Evolutionary conservation across 192 early-diverging fungal species (phyloP).

Genomic region (Backusella circina): DNA sequence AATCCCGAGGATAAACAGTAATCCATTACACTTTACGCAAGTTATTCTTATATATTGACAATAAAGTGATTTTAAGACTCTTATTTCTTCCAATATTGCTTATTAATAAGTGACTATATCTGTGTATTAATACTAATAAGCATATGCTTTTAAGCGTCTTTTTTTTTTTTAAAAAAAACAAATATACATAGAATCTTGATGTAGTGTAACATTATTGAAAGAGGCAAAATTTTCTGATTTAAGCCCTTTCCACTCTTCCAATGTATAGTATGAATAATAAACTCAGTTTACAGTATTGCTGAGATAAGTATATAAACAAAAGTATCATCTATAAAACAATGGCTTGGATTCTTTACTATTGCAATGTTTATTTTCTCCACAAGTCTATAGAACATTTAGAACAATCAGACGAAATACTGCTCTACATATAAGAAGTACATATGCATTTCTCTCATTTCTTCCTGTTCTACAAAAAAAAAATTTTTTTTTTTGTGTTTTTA

Average conservation of each 20-base stretch:
- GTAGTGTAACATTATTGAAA: slow-evolving; percentile 1
- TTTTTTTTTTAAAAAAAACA: too few species aligned
- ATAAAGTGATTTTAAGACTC: too few species aligned
- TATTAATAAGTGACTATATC: too few species aligned
- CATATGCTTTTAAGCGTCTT: too few species aligned
- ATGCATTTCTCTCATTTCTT: not conserved
- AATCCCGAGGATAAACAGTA: too few species aligned
- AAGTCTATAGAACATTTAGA: not conserved
- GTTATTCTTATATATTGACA: too few species aligned
- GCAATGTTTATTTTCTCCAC: not conserved
- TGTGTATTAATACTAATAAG: too few species aligned
- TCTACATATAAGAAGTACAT: not conserved
- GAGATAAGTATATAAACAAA: not conserved
- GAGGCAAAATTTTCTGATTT: not conserved
- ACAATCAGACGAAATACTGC: not conserved
- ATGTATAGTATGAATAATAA: not conserved
- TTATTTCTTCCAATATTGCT: too few species aligned
- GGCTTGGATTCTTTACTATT: not conserved
- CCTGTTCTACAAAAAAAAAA: not conserved
- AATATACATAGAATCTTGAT: not conserved
- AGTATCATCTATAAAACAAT: not conserved
- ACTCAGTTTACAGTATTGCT: not conserved
- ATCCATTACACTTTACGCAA: too few species aligned
- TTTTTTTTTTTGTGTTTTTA: not conserved
- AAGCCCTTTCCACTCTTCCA: not conserved